Evolutionary conservation across 2,329 filamentous ascomycete species (phyloP), one percentile per base, ranked within the genome.

Genomic region (Trichophyton benhamiae): DNA sequence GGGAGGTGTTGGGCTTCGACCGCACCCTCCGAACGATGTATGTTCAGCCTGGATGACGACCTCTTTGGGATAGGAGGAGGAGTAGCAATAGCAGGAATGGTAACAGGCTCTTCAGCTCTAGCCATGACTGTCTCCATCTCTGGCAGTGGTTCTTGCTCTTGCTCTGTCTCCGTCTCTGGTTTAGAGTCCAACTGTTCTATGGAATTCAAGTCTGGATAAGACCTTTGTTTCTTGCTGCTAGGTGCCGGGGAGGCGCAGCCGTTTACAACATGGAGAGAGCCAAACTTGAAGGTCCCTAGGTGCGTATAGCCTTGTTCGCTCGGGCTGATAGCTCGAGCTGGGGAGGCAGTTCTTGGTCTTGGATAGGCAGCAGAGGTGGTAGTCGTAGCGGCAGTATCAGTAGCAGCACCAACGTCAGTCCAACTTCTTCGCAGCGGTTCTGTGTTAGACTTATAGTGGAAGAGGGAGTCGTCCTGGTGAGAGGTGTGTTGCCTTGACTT

Each of bases 191-290:
- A 25, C 48, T 30, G 48, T 1, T 20, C 48, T 22, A 52, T 52
- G 15, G 53, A 17, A 22, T n/a, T 36, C 20, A 57, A 17, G 20
- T 57, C 53, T n/a, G 53, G 53, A 57, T 30, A 57, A 20, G 53
- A 57, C 30, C n/a, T 36, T 30, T 41, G 53, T 57, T 17, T 57
- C 36, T 41, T 57, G 27, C 30, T 57, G 30, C 53, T 57, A 20
- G 53, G 53, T 11, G 53, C 36, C 1, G 53, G 53, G 1, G 53
- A 57, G 53, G 25, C 36, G 17, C 53, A 36, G 15, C 30, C 53
- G 53, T 57, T 57, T 36, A 57, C 53, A 22, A 57, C 36, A 41
- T 41, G 53, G 2, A 57, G 53, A 8, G 53, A 57, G 53, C 53
- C 53, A 41, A 57, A 57, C 53, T 57, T 57, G 30, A 57, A 22